Conservation (phyloP, 345 rosid genomes). For the Euclidium syriacum region DNA sequence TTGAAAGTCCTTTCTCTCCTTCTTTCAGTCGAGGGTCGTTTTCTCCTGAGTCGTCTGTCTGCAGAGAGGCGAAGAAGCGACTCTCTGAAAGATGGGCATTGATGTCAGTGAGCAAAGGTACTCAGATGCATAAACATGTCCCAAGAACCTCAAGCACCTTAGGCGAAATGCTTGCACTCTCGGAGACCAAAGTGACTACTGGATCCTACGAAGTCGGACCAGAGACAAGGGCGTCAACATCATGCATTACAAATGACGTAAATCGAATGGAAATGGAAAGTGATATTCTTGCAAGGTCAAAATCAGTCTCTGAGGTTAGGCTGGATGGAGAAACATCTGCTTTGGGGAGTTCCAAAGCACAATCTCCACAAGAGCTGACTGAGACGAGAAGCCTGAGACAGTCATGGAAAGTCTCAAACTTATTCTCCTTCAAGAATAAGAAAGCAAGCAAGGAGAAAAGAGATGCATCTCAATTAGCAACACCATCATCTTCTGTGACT, state of each 20-base stretch:
- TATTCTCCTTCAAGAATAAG: conserved; percentile 74
- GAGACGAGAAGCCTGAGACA: conserved; percentile 54
- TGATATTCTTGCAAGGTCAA: conserved; percentile 58
- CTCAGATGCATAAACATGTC: conserved; percentile 48
- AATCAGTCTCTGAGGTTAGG: conserved; percentile 59
- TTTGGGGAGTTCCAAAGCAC: conserved; percentile 35
- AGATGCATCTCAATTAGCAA: conserved; percentile 31
- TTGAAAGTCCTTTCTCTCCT: conserved; percentile 63
- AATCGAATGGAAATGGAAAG: conserved; percentile 39
- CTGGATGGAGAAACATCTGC: conserved; percentile 45
- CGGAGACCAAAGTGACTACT: conserved; percentile 53
- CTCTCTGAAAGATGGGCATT: conserved; percentile 96
- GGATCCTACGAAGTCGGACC: conserved; percentile 41
- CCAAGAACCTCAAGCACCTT: conserved; percentile 73
- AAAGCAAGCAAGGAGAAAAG: conserved; percentile 55
- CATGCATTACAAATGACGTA: conserved; percentile 37
- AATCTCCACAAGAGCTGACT: conserved; percentile 44
- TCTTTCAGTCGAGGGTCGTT: conserved; percentile 73
- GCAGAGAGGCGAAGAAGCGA: conserved; percentile 48
- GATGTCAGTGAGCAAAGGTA: conserved; percentile 59
- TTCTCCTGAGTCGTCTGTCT: conserved; percentile 86
- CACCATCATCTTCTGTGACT: conserved; percentile 26
- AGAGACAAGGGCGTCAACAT: conserved; percentile 53
- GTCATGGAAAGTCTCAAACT: conserved; percentile 72
- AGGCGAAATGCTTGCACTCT: conserved; percentile 98